A percentile compares a stretch with the other conserved stretches of the same genome.
Evolutionary conservation across 179 eudicot species (phyloP).

Genomic region (Amaranthus tricolor): DNA sequence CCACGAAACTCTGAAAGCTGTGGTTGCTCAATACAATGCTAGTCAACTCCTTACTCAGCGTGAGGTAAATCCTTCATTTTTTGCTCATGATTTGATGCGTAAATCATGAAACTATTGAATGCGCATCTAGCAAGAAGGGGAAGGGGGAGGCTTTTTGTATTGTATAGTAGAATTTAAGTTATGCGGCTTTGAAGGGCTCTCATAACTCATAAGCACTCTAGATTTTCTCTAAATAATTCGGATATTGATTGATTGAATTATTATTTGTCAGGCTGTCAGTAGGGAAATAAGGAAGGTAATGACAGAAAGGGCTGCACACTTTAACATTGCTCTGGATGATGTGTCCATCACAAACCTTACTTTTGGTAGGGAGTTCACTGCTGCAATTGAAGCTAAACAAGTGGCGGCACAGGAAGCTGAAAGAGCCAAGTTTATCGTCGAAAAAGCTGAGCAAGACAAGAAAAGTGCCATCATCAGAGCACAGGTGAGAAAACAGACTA

Average conservation of each 20-base stretch:
- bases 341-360: constrained; percentile 68
- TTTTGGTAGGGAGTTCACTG: constrained; percentile 65
- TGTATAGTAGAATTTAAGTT: neutral
- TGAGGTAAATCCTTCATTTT: constrained; percentile 40
- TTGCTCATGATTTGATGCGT: neutral
- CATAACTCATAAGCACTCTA: neutral
- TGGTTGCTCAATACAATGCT: constrained; percentile 76
- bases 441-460: constrained; percentile 51
- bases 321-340: constrained; percentile 77
- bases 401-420: constrained; percentile 63
- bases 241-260: neutral
- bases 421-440: constrained; percentile 48
- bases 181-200: neutral
- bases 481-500: constrained; percentile 29
- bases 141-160: neutral
- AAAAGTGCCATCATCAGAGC: constrained; percentile 48
- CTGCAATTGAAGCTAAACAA: constrained; percentile 82
- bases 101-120: too few species aligned
- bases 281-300: constrained; percentile 39
- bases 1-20: constrained; percentile 72
- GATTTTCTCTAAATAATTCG: neutral
- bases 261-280: constrained; percentile 30
- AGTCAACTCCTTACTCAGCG: constrained; percentile 76
- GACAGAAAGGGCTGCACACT: constrained; percentile 56
- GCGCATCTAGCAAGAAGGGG: neutral